Evolutionary conservation across 2,329 filamentous ascomycete species (phyloP).

Genomic region (Claviceps sorghi): DNA sequence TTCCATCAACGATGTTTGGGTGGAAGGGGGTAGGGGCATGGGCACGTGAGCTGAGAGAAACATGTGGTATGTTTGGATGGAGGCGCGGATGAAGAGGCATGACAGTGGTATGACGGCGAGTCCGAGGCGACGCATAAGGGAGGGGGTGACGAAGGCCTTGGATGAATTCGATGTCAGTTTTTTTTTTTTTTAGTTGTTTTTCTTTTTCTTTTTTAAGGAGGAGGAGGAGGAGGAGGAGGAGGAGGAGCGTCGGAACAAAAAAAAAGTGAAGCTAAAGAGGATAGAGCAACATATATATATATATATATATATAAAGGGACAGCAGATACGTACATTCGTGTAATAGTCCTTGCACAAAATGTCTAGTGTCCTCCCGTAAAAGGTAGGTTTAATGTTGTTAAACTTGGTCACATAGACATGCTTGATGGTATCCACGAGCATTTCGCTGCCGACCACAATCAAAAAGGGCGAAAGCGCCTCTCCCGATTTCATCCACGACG

Average conservation of each 20-base stretch:
- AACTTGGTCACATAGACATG: constrained; percentile 98
- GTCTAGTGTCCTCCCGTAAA: constrained; percentile 83
- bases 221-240: background rate
- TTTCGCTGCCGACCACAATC: constrained; percentile 88
- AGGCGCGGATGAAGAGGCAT: constrained; percentile 88
- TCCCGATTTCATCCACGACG: constrained; percentile 60
- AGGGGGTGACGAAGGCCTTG: constrained; percentile 77
- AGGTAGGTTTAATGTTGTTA: constrained; percentile 84
- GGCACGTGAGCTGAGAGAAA: constrained; percentile 80
- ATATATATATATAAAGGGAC: too few relatives aligned
- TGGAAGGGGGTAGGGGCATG: constrained; percentile 50
- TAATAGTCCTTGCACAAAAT: constrained; percentile 97
- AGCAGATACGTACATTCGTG: constrained; percentile 63
- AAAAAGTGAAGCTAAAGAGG: too few relatives aligned
- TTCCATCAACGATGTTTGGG: constrained; percentile 49
- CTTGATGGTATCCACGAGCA: constrained; percentile 93
- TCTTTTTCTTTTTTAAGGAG: background rate
- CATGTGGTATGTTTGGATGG: constrained; percentile 95
- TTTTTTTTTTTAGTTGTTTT: too few relatives aligned
- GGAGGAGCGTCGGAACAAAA: too few relatives aligned
- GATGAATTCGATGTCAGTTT: background rate
- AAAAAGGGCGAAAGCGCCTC: constrained; percentile 88
- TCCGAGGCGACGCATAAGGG: constrained; percentile 76
- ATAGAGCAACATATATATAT: too few relatives aligned
- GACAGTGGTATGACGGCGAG: constrained; percentile 84